Evolutionary conservation across 2,329 filamentous ascomycete species (phyloP).

Genomic region (Xylaria sp.): DNA sequence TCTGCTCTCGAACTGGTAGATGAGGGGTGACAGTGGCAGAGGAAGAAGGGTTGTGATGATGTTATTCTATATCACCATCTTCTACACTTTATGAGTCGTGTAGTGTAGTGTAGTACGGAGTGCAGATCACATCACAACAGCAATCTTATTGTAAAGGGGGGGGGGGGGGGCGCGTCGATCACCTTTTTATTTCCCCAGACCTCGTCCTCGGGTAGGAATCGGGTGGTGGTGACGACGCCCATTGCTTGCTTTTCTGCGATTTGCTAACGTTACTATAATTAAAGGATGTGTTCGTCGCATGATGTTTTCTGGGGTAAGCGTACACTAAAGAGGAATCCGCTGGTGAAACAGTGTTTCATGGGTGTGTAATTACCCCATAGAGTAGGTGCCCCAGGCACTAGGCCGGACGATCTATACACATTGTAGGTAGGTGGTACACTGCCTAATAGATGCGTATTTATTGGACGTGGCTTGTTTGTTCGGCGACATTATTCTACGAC

Average conservation of each 20-base stretch:
- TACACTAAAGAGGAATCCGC: background rate
- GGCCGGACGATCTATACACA: no score
- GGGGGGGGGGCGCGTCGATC: background rate
- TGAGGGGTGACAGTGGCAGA: background rate
- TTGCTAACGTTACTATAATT: background rate
- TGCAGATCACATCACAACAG: background rate
- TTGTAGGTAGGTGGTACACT: background rate
- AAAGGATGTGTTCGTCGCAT: background rate
- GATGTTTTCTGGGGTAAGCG: slow-evolving; percentile 4
- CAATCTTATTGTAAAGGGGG: background rate
- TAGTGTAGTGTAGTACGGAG: no score
- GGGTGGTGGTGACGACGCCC: background rate
- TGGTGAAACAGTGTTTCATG: slow-evolving; percentile 7
- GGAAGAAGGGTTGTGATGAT: background rate
- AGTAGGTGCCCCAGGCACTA: slow-evolving; percentile 6
- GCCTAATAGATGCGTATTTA: background rate
- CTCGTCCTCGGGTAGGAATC: background rate
- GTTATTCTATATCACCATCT: background rate
- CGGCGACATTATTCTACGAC: no score
- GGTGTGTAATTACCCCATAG: background rate
- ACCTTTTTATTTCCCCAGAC: background rate
- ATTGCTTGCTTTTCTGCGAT: background rate
- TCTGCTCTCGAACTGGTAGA: background rate
- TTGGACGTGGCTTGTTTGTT: background rate
- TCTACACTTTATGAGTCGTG: background rate